Percentiles rank a stretch among this genome's conserved stretches.
These are phyloP conservation scores for Fusarium pseudocircinatum DNA, from an alignment of 2,329 filamentous ascomycete genomes.

Conservation along the genomic window DNA sequence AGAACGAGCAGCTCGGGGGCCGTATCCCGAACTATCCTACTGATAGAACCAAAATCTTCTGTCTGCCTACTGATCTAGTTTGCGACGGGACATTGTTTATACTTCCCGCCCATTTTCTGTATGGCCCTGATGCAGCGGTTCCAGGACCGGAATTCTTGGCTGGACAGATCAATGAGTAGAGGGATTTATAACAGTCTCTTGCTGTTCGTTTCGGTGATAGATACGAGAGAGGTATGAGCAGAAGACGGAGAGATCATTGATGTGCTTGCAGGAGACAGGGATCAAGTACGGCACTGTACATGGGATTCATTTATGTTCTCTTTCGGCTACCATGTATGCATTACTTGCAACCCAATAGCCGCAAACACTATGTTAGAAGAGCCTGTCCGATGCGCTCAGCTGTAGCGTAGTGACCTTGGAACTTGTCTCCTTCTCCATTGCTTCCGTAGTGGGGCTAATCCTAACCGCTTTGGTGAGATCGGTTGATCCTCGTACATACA, in stretches of 20 bases:
- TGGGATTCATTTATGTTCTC: neutral
- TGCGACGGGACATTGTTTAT: neutral
- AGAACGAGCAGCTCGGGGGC: neutral
- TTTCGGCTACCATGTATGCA: neutral
- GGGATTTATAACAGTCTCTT: fast-evolving
- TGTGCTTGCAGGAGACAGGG: neutral
- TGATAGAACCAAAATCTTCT: neutral
- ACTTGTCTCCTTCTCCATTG: neutral
- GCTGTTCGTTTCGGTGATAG: too few species aligned
- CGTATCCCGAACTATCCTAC: neutral
- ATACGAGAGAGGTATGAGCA: too few species aligned
- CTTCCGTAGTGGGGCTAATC: neutral
- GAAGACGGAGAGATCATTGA: too few species aligned
- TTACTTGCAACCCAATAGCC: neutral
- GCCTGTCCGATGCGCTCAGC: neutral
- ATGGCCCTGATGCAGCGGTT: neutral
- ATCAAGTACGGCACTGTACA: neutral
- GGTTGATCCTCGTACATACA: neutral
- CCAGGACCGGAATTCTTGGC: neutral
- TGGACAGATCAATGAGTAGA: neutral
- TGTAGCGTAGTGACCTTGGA: neutral
- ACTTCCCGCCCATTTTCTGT: neutral
- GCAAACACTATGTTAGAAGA: neutral
- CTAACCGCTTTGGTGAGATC: neutral
- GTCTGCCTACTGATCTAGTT: neutral